Base-by-base conservation (phyloP, 495 filamentous ascomycete genomes). In the Aspergillus ellipticus region DNA sequence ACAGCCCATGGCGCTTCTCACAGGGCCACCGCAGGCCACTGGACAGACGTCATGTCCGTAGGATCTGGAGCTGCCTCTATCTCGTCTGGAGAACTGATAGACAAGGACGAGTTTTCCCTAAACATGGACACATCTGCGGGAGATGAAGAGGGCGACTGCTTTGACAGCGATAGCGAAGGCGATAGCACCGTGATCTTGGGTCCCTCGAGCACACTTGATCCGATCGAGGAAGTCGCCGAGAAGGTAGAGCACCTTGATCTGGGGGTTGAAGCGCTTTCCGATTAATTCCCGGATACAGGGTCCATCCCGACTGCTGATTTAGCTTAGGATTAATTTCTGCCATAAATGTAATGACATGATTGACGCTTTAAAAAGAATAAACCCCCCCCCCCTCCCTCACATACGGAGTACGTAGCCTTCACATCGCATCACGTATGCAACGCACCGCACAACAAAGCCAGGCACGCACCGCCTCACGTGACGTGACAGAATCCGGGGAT, bases 1-100 rank as follows among this genome's bases (percentile, higher is more conserved):
- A 76, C 73, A 8, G 46, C 71, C 7, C 63, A 67, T 0, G 62
- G 62, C 0, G 72, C 72, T 35, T 75, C 72, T 6, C 69, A 69
- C 41, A 51, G 61, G 41, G 67, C 74, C 0, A 76, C 67, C 0
- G 53, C 62, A 28, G 65, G 65, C 10, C 55, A 69, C 43, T 22
- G 16, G 6, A 66, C 65, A 1, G 67, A 75, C 42, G 50, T 70
- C 11, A 22, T 66, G 26, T 71, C 68, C 4, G 13, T 74, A 22
- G 29, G 59, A 15, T 69, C 66, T 17, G n/a, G 22, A 47, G 11
- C 13, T 19, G 48, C 21, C 4, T 51, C 47, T 11, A 41, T 28
- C 41, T 35, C 26, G 48, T 49, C 17, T 39, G 57, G 17, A 61
- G 28, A 49, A 10, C 10, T 39, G 13, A 0, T 2, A 5, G 49